A percentile compares a stretch with the other conserved stretches of the same genome.
Conservation (phyloP, 2,329 filamentous ascomycete genomes). For the Stenocarpella maydis region DNA sequence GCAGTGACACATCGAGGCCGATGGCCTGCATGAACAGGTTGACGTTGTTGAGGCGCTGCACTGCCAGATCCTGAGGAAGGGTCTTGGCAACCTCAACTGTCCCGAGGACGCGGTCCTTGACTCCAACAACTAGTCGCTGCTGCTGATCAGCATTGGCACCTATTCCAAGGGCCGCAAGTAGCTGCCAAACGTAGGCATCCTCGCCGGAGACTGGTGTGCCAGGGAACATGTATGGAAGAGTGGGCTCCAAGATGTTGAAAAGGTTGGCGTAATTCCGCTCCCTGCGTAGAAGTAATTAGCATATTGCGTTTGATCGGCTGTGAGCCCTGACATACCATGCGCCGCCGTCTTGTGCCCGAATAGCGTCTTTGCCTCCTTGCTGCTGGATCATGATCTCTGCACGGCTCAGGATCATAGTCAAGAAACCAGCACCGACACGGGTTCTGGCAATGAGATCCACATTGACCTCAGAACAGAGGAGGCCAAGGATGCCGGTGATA, state of each 20-base stretch:
- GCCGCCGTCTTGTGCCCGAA: constrained; percentile 32
- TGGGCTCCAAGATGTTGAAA: constrained; percentile 87
- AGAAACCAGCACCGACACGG: constrained; percentile 85
- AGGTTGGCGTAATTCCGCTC: constrained; percentile 82
- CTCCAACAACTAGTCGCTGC: constrained; percentile 89
- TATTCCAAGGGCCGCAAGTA: constrained; percentile 93
- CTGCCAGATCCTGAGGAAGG: constrained; percentile 84
- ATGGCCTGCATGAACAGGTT: constrained; percentile 99
- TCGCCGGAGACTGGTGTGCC: constrained; percentile 89
- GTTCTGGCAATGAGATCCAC: constrained; percentile 86
- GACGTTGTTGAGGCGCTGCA: constrained; percentile 85
- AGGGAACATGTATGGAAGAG: constrained; percentile 87
- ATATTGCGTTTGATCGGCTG: not conserved
- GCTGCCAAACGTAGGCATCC: constrained; percentile 98
- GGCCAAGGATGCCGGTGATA: constrained; percentile 85
- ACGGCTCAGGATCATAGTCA: constrained; percentile 93
- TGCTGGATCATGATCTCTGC: constrained; percentile 92
- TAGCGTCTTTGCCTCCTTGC: constrained; percentile 61
- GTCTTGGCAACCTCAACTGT: constrained; percentile 91
- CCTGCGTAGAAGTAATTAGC: constrained; percentile 55
- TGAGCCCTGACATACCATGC: constrained; percentile 65
- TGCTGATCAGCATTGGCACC: constrained; percentile 94
- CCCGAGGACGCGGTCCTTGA: constrained; percentile 98
- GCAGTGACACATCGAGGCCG: constrained; percentile 90
- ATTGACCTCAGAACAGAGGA: constrained; percentile 80